These are phyloP conservation scores for Phytomonas sp. DNA, from an alignment of 208 protist species.

Conservation along the genomic window DNA sequence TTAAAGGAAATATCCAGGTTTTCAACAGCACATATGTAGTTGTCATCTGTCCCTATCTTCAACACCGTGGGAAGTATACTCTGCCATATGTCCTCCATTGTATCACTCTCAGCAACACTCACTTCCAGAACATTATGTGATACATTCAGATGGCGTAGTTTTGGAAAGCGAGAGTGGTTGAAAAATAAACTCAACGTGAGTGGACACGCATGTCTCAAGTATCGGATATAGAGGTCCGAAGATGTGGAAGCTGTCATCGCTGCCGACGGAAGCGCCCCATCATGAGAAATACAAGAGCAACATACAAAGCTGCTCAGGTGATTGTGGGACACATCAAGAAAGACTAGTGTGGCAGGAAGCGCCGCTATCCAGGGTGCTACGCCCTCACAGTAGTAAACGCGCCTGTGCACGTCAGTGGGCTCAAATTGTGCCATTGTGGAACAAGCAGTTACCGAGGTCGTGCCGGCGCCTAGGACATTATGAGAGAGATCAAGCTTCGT, in stretches of 20 bases:
- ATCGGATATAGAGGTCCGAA: constrained; percentile 5
- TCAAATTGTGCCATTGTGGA: background rate
- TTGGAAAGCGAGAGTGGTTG: constrained; percentile 32
- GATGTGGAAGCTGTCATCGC: background rate
- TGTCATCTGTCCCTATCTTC: constrained; percentile 17
- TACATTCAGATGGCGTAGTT: constrained; percentile 38
- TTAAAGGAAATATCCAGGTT: constrained; percentile 43
- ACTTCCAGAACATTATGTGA: constrained; percentile 55
- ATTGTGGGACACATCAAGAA: constrained; percentile 70
- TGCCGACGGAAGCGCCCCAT: background rate
- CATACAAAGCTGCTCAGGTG: constrained; percentile 39
- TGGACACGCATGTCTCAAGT: constrained; percentile 44
- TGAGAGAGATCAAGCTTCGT: constrained; percentile 51
- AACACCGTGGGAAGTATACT: background rate
- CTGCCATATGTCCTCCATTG: constrained; percentile 33
- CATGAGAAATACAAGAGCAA: constrained; percentile 28
- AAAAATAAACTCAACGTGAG: constrained; percentile 56
- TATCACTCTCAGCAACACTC: constrained; percentile 42
- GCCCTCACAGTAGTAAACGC: constrained; percentile 20
- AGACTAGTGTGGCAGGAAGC: constrained; percentile 48
- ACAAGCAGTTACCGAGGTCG: constrained; percentile 12
- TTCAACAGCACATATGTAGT: constrained; percentile 4
- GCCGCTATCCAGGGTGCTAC: constrained; percentile 48
- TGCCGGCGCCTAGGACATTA: constrained; percentile 47
- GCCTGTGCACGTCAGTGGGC: constrained; percentile 1